phyloP scores from a whole-genome alignment of 148 eudicot species.

The Fagopyrum tataricum region DNA sequence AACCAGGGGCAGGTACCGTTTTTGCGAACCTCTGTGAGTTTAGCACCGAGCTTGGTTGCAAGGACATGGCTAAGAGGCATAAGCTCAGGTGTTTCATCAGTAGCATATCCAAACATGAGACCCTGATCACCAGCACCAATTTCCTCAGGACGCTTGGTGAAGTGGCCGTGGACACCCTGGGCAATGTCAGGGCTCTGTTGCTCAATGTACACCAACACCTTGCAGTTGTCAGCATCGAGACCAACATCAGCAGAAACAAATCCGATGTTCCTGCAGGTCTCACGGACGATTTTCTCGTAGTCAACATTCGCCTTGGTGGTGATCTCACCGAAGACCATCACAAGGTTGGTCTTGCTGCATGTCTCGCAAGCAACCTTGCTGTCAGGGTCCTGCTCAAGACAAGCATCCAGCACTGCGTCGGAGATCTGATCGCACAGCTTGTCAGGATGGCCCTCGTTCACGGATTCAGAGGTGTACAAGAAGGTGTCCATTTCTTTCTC shows the following conservation, averaged over 20 bases:
- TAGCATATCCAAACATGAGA: conserved; percentile 60
- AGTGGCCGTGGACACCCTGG: conserved; percentile 59
- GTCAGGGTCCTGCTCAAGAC: conserved; percentile 62
- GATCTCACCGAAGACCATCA: conserved; percentile 60
- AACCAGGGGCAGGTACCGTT: conserved; percentile 59
- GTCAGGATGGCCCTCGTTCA: conserved; percentile 73
- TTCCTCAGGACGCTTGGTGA: conserved; percentile 56
- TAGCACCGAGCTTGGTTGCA: conserved; percentile 62
- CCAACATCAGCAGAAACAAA: conserved; percentile 55
- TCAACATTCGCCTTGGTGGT: conserved; percentile 59
- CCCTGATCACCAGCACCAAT: conserved; percentile 66
- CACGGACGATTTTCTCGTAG: conserved; percentile 68
- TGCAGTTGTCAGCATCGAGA: conserved; percentile 66
- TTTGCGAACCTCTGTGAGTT: conserved; percentile 59
- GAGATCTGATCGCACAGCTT: conserved; percentile 65
- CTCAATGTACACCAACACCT: conserved; percentile 59
- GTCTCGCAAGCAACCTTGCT: conserved; percentile 53
- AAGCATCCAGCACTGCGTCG: conserved; percentile 64
- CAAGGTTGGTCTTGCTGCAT: conserved; percentile 41
- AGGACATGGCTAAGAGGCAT: conserved; percentile 71
- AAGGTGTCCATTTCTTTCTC: conserved; percentile 43
- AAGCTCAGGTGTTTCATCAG: conserved; percentile 61
- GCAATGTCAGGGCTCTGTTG: conserved; percentile 65
- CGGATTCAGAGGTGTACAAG: conserved; percentile 66
- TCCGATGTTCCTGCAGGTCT: conserved; percentile 54